Evolutionary conservation across 371 early-diverging fungal species (phyloP).

Genomic region (Circinella minor): DNA sequence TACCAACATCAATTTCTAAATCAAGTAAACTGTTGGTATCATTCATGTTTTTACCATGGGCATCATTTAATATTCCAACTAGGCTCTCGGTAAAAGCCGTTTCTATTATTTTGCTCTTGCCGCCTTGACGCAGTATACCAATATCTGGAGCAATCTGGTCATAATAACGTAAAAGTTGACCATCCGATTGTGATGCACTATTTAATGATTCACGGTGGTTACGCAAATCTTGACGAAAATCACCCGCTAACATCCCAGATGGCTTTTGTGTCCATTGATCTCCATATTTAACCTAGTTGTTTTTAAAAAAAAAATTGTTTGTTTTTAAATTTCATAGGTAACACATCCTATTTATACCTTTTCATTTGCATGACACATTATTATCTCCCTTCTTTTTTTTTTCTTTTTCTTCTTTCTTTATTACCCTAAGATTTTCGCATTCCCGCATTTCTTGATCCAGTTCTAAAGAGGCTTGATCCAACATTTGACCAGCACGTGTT

Average conservation of each 20-base stretch:
- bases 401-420: slow-evolving; percentile 13
- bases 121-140: slow-evolving; percentile 60
- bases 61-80: not conserved
- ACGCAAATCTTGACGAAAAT: slow-evolving; percentile 78
- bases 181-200: slow-evolving; percentile 77
- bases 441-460: slow-evolving; percentile 89
- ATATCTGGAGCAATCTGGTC: slow-evolving; percentile 59
- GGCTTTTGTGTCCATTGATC: slow-evolving; percentile 88
- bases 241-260: slow-evolving; percentile 72
- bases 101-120: slow-evolving; percentile 65
- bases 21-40: slow-evolving; percentile 61
- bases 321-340: no score
- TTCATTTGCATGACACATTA: no score
- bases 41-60: not conserved
- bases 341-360: no score
- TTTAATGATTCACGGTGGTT: slow-evolving; percentile 83
- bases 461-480: slow-evolving; percentile 66
- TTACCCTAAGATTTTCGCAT: slow-evolving; percentile 78
- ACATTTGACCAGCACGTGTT: slow-evolving; percentile 55
- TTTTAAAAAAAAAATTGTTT: no score
- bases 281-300: slow-evolving; percentile 62
- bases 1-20: slow-evolving; percentile 55
- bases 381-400: no score
- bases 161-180: slow-evolving; percentile 61
- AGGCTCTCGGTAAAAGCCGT: slow-evolving; percentile 54